phyloP scores from a whole-genome alignment of 75 land plant genomes.

The Sequoia sempervirens region DNA sequence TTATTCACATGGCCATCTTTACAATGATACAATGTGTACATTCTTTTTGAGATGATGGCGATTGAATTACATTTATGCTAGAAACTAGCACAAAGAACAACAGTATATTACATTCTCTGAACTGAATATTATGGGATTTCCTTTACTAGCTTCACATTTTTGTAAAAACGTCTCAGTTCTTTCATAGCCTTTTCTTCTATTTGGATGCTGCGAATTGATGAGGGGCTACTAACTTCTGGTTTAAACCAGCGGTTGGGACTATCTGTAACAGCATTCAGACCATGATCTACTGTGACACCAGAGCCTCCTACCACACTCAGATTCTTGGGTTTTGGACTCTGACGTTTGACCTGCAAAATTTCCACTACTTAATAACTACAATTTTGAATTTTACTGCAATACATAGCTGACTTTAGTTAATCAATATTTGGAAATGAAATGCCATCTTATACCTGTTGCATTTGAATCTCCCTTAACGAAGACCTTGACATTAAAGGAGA shows the following conservation, averaged over 20 bases:
- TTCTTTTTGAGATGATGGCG: neutral
- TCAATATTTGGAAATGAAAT: neutral
- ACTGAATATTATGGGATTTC: neutral
- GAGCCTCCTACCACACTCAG: neutral
- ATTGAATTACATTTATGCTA: neutral
- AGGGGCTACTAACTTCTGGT: slow-evolving; percentile 75
- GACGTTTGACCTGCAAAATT: slow-evolving; percentile 8
- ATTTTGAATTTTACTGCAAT: neutral
- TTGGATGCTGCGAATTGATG: slow-evolving; percentile 89
- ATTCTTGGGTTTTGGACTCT: neutral
- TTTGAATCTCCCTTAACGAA: slow-evolving; percentile 87
- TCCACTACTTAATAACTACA: neutral
- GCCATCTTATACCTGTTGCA: slow-evolving; percentile 79
- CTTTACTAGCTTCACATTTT: slow-evolving; percentile 73
- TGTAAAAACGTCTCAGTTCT: slow-evolving; percentile 89
- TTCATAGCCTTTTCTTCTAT: slow-evolving; percentile 98
- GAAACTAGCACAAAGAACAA: neutral
- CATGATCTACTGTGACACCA: neutral
- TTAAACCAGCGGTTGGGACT: slow-evolving; percentile 79
- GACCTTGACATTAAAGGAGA: slow-evolving; percentile 67
- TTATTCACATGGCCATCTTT: neutral
- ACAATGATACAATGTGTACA: neutral
- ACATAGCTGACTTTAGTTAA: neutral
- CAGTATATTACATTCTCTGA: neutral
- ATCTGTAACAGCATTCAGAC: slow-evolving; percentile 9